Base-by-base conservation (phyloP, 164 flowering plant genomes). In the Santalum album region DNA sequence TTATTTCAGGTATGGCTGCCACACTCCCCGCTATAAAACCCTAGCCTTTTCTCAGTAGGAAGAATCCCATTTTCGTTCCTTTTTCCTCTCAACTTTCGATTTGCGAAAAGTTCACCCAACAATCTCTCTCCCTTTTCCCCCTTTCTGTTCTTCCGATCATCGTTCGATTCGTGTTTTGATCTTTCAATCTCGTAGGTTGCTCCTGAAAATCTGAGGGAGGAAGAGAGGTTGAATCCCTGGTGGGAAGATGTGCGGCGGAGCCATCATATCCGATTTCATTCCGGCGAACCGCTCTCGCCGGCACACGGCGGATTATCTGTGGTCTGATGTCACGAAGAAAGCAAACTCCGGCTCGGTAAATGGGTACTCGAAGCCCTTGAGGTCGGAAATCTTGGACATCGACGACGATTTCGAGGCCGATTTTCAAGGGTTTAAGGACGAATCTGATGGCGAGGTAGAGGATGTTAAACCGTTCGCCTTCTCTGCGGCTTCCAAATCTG, bases 171-270 rank as follows among this genome's bases (percentile, higher is more conserved):
- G n/a, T n/a, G n/a, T n/a, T n/a, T n/a, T n/a, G n/a, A n/a, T n/a
- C n/a, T n/a, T n/a, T n/a, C n/a, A n/a, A n/a, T n/a, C n/a, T n/a
- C n/a, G n/a, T n/a, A n/a, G n/a, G n/a, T n/a, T n/a, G n/a, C n/a
- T n/a, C n/a, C n/a, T n/a, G n/a, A n/a, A n/a, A n/a, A n/a, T n/a
- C n/a, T n/a, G n/a, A n/a, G n/a, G n/a, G n/a, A n/a, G n/a, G n/a
- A n/a, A n/a, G n/a, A n/a, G n/a, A n/a, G n/a, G n/a, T n/a, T n/a
- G n/a, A n/a, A n/a, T n/a, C n/a, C n/a, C n/a, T n/a, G n/a, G n/a
- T n/a, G n/a, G n/a, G n/a, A 47, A 39, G 59, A 91, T 91, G 98
- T 91, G 98, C 75, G 96, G 96, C 24, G 98, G 98, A 57, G 92
- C 92, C 45, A 84, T 91, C 42, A 86, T 91, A 46, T 88, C 98